These are phyloP conservation scores for Pythium myriotylum DNA, from an alignment of 352 stramenopile genomes.

Conservation along the genomic window DNA sequence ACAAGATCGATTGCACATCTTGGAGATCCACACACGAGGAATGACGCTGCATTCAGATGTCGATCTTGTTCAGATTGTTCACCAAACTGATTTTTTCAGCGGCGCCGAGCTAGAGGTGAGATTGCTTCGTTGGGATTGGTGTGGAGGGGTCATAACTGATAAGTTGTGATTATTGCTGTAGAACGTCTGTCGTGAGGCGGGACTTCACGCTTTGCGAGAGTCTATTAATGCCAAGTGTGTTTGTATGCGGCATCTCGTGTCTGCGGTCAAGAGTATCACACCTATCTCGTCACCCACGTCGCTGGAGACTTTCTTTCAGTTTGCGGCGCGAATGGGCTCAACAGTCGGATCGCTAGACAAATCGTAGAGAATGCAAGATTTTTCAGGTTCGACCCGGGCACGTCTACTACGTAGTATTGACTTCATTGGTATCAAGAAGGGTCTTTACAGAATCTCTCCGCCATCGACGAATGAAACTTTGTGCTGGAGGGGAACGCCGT, in stretches of 20 bases:
- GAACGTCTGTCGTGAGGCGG: slow-evolving; percentile 88
- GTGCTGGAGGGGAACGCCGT: slow-evolving; percentile 69
- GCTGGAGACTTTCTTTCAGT: slow-evolving; percentile 59
- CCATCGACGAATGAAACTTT: slow-evolving; percentile 77
- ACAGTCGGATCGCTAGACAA: slow-evolving; percentile 31
- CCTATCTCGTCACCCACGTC: slow-evolving; percentile 62
- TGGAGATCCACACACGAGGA: slow-evolving; percentile 71
- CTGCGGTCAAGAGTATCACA: slow-evolving; percentile 46
- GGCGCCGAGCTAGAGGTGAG: slow-evolving; percentile 87
- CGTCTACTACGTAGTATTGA: slow-evolving; percentile 21
- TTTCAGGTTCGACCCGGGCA: too few relatives aligned
- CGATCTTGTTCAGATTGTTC: slow-evolving; percentile 55
- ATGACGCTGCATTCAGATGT: slow-evolving; percentile 74
- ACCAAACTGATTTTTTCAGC: slow-evolving; percentile 66
- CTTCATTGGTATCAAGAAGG: not conserved
- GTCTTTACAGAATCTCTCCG: slow-evolving; percentile 57
- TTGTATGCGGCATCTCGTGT: slow-evolving; percentile 60
- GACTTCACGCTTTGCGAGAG: slow-evolving; percentile 70
- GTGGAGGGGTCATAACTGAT: too few relatives aligned
- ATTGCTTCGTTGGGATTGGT: not conserved
- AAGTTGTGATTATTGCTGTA: too few relatives aligned
- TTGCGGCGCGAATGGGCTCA: slow-evolving; percentile 62
- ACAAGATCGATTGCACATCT: slow-evolving; percentile 59
- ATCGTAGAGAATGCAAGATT: slow-evolving; percentile 8
- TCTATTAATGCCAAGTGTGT: slow-evolving; percentile 59